Evolutionary conservation across 169 alveolate species (phyloP).

Genomic region (Plasmodium fragile): DNA sequence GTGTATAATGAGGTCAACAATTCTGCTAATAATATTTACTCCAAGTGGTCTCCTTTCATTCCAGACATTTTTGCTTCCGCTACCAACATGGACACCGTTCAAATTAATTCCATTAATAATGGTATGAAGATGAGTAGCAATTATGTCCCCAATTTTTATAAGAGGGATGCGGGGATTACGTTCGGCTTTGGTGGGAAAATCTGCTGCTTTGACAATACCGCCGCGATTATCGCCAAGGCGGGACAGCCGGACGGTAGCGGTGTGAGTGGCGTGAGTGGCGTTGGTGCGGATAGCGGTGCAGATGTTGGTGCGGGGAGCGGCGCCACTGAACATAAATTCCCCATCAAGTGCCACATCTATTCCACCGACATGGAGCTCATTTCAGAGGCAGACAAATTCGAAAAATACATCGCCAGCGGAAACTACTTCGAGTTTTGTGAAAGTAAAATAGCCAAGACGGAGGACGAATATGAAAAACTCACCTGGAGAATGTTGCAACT

Average conservation of each 20-base stretch:
- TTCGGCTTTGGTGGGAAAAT: constrained; percentile 82
- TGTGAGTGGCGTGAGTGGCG: background rate
- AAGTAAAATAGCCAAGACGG: constrained; percentile 35
- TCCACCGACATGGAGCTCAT: constrained; percentile 68
- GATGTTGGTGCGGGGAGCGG: background rate
- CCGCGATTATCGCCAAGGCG: background rate
- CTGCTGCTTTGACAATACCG: constrained; percentile 34
- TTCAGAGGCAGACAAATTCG: constrained; percentile 71
- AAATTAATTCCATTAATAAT: constrained; percentile 77
- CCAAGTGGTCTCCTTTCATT: constrained; percentile 81
- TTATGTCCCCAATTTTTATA: constrained; percentile 80
- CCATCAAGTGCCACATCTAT: constrained; percentile 32
- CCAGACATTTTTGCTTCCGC: constrained; percentile 82
- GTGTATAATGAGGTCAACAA: constrained; percentile 59
- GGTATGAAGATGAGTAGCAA: constrained; percentile 77
- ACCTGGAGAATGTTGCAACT: constrained; percentile 69
- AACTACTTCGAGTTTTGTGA: constrained; percentile 68
- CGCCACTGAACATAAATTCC: background rate
- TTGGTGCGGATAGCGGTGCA: background rate
- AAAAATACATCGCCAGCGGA: constrained; percentile 52
- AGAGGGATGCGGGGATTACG: constrained; percentile 77
- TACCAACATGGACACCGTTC: constrained; percentile 79
- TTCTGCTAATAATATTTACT: constrained; percentile 56
- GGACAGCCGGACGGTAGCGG: background rate
- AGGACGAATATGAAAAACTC: constrained; percentile 68